These are phyloP conservation scores for Ogataea zsoltii DNA, from an alignment of 805 yeast species.

Conservation along the genomic window DNA sequence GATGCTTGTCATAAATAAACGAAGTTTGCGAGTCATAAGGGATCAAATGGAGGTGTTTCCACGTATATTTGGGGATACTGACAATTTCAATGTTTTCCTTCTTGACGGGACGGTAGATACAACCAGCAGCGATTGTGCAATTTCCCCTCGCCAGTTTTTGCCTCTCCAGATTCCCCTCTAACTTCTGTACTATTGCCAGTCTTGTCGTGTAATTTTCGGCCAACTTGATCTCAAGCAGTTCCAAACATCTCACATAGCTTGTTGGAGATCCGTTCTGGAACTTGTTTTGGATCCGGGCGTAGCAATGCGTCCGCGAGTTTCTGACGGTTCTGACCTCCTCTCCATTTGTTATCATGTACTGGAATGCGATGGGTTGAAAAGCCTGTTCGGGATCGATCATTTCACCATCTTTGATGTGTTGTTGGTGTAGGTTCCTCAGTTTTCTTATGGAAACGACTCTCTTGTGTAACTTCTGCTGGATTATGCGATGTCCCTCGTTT, in stretches of 20 bases:
- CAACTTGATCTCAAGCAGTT: slow-evolving; percentile 12
- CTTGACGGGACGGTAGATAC: slow-evolving; percentile 3
- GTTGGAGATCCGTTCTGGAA: slow-evolving; percentile 9
- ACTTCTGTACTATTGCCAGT: slow-evolving; percentile 15
- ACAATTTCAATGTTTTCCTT: slow-evolving; percentile 9
- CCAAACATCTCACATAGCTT: slow-evolving; percentile 14
- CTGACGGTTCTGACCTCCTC: slow-evolving; percentile 8
- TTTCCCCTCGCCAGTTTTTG: slow-evolving; percentile 6
- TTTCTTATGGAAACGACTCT: slow-evolving; percentile 5
- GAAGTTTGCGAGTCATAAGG: slow-evolving; percentile 11
- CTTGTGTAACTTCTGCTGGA: slow-evolving; percentile 14
- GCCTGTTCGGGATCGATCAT: slow-evolving; percentile 10
- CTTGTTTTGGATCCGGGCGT: slow-evolving; percentile 11
- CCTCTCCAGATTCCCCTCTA: slow-evolving; percentile 5
- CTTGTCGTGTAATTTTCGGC: slow-evolving; percentile 7
- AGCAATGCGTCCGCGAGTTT: slow-evolving; percentile 8
- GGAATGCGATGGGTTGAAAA: slow-evolving; percentile 6
- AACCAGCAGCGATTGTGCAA: slow-evolving; percentile 8
- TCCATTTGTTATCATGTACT: slow-evolving; percentile 6
- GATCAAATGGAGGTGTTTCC: slow-evolving; percentile 16
- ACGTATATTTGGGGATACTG: slow-evolving; percentile 12
- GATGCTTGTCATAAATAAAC: slow-evolving; percentile 14
- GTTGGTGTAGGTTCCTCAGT: slow-evolving; percentile 4
- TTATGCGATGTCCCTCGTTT: slow-evolving; percentile 10
- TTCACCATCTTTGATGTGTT: slow-evolving; percentile 1